phyloP scores from a whole-genome alignment of 345 rosid species.

The Hibiscus trionum region DNA sequence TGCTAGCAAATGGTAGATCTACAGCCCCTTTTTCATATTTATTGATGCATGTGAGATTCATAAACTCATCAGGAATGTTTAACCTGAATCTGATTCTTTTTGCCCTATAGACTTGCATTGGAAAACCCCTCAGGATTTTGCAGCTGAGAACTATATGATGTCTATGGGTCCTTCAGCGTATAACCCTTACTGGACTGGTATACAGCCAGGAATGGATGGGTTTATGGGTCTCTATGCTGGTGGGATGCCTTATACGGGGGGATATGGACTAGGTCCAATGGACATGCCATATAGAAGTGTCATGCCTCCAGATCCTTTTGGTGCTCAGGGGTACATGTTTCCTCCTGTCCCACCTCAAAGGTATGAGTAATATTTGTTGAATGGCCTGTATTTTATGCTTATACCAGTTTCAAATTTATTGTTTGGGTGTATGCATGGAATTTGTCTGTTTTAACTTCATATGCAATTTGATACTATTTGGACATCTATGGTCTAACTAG shows the following conservation, averaged over 20 bases:
- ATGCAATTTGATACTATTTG: conserved; percentile 1
- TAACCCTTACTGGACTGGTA: conserved; percentile 71
- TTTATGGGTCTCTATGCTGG: conserved; percentile 43
- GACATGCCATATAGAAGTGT: conserved; percentile 53
- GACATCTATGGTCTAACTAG: neutral
- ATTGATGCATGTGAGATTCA: neutral
- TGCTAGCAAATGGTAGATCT: conserved; percentile 46
- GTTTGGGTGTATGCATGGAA: neutral
- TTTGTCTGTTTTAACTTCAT: neutral
- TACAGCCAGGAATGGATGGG: conserved; percentile 72
- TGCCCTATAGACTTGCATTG: conserved; percentile 54
- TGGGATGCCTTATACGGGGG: conserved; percentile 54
- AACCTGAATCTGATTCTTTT: conserved; percentile 6
- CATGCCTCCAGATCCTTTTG: conserved; percentile 66
- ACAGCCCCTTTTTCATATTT: neutral
- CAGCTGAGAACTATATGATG: conserved; percentile 77
- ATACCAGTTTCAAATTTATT: neutral
- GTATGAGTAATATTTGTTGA: conserved; percentile 17
- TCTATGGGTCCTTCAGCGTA: conserved; percentile 55
- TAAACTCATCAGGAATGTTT: conserved; percentile 1
- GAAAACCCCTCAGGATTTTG: conserved; percentile 55
- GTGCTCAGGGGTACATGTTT: conserved; percentile 52
- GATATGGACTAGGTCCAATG: conserved; percentile 51
- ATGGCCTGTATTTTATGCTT: conserved; percentile 6
- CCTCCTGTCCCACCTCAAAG: conserved; percentile 57